Conservation (phyloP, 225 moss, liverwort and hornwort species). For the Asterella californica region DNA sequence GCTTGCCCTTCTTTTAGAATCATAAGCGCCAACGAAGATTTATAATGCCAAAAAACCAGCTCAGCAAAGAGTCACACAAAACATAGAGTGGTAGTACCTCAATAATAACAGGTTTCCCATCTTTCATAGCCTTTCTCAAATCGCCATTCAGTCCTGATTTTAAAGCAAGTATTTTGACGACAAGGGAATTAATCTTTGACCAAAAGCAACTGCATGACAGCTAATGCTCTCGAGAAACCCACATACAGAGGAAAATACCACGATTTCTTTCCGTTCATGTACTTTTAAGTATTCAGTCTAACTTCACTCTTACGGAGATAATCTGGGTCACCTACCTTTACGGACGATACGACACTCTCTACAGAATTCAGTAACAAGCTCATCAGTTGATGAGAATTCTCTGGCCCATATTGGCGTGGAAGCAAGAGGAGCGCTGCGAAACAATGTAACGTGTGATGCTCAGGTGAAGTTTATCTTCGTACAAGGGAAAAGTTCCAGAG, state of each 20-base stretch:
- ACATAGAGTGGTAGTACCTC: slow-evolving; percentile 49
- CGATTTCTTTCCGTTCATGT: no score
- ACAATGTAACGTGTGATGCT: neutral
- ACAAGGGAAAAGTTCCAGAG: no score
- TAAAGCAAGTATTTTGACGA: neutral
- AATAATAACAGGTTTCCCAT: slow-evolving; percentile 98
- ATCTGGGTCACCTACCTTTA: slow-evolving; percentile 49
- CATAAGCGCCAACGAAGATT: no score
- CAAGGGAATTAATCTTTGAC: neutral
- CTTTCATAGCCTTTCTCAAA: slow-evolving; percentile 95
- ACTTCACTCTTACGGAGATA: neutral
- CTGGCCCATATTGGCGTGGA: slow-evolving; percentile 91
- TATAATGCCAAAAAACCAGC: neutral
- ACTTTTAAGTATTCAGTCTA: neutral
- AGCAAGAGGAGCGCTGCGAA: slow-evolving; percentile 77
- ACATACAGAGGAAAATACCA: no score
- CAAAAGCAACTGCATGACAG: neutral
- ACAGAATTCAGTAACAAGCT: slow-evolving; percentile 87
- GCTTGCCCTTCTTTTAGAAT: neutral
- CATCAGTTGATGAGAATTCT: slow-evolving; percentile 88
- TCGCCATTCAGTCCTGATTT: slow-evolving; percentile 88
- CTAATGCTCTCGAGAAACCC: no score
- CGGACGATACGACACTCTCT: slow-evolving; percentile 95
- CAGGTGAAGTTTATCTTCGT: no score
- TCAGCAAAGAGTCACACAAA: neutral